Percentiles rank a stretch among this genome's conserved stretches.
Evolutionary conservation across 2,329 filamentous ascomycete genomes (phyloP).

Genomic region (Metarhizium rileyi): DNA sequence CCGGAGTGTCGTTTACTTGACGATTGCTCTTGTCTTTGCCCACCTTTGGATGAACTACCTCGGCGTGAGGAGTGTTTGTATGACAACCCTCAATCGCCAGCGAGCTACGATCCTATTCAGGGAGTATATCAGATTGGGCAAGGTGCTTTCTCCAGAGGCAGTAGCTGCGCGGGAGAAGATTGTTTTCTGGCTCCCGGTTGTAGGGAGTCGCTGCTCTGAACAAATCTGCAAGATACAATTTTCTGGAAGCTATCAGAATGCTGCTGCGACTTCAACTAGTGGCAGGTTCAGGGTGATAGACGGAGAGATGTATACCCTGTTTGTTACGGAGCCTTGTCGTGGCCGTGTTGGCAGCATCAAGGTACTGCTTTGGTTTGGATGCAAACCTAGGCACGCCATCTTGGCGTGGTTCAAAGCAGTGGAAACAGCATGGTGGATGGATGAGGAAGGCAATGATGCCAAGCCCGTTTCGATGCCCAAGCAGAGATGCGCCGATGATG

Average conservation of each 20-base stretch:
- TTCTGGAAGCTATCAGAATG: constrained; percentile 31
- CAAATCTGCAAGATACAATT: constrained; percentile 28
- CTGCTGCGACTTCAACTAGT: constrained; percentile 11
- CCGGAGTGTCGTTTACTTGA: constrained; percentile 60
- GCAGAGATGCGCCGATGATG: constrained; percentile 7
- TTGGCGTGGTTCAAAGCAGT: constrained; percentile 28
- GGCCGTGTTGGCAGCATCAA: constrained; percentile 18
- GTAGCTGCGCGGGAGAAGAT: constrained; percentile 57
- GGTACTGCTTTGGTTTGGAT: constrained; percentile 24
- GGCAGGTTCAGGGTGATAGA: constrained; percentile 19
- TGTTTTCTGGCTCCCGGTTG: constrained; percentile 34
- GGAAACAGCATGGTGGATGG: constrained; percentile 26
- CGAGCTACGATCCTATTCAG: constrained; percentile 70
- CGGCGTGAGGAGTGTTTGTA: constrained; percentile 74
- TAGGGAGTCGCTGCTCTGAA: constrained; percentile 19
- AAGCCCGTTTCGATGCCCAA: constrained; percentile 4
- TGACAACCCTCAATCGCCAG: constrained; percentile 79
- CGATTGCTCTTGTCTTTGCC: constrained; percentile 60
- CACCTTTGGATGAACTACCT: constrained; percentile 81
- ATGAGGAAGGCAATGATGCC: constrained; percentile 12
- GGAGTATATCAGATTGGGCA: constrained; percentile 38
- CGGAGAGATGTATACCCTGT: constrained; percentile 18
- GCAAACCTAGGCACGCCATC: constrained; percentile 20
- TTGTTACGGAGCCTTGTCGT: constrained; percentile 17
- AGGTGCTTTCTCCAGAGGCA: constrained; percentile 52